Percentiles rank a stretch among this genome's conserved stretches.
phyloP scores from a whole-genome alignment of 495 filamentous ascomycete species.

The Podospora anserina region DNA sequence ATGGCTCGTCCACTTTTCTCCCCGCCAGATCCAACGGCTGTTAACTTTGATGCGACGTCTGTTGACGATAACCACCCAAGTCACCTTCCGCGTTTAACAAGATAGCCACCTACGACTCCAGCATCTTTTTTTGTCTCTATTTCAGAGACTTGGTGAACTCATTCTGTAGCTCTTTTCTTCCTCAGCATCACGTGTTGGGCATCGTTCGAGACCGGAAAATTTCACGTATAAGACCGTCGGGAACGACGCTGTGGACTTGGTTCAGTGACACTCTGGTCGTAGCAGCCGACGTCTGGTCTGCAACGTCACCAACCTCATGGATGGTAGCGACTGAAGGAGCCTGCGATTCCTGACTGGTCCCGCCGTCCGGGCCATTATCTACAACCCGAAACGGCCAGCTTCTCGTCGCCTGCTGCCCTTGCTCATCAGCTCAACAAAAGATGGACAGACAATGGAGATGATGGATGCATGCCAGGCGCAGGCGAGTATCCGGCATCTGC shows the following conservation, averaged over 20 bases:
- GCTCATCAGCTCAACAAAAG: neutral
- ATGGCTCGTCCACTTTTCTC: neutral
- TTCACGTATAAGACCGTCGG: neutral
- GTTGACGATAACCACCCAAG: neutral
- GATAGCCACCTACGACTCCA: neutral
- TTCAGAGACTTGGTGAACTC: neutral
- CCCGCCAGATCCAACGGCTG: neutral
- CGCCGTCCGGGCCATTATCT: slow-evolving; percentile 19
- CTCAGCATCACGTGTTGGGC: slow-evolving; percentile 1
- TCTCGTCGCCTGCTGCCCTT: neutral
- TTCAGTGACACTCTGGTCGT: neutral
- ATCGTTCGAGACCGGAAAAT: neutral
- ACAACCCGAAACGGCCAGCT: slow-evolving; percentile 20
- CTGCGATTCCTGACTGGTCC: slow-evolving; percentile 5
- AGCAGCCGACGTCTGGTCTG: slow-evolving; percentile 16
- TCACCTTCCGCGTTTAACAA: neutral
- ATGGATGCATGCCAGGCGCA: slow-evolving; percentile 12
- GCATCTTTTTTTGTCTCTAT: neutral
- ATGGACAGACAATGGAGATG: slow-evolving; percentile 6
- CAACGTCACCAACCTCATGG: slow-evolving; percentile 15
- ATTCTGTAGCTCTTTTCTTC: neutral
- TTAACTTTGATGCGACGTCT: neutral
- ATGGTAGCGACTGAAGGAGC: slow-evolving; percentile 10
- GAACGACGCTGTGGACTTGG: neutral
- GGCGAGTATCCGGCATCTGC: slow-evolving; percentile 14